phyloP scores from a whole-genome alignment of 306 rosid species.

The Rosa rugosa region DNA sequence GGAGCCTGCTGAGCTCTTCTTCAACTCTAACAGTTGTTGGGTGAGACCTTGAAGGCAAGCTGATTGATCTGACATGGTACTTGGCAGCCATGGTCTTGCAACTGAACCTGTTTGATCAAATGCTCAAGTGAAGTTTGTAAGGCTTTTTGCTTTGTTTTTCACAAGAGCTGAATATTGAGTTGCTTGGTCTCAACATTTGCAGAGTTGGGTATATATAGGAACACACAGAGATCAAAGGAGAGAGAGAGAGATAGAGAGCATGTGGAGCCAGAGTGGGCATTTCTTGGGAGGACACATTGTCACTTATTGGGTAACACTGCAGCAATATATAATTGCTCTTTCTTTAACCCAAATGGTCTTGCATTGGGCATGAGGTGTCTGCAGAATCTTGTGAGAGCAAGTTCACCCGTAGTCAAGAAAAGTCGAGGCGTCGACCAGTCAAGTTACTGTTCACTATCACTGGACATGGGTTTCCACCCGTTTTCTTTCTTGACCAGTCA shows the following conservation, averaged over 20 bases:
- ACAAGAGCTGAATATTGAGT: neutral
- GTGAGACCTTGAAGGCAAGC: constrained; percentile 71
- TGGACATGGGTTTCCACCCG: no score
- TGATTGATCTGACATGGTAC: constrained; percentile 49
- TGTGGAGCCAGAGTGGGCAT: constrained; percentile 38
- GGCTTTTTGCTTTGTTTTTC: constrained; percentile 11
- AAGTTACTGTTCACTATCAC: no score
- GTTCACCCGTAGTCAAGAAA: no score
- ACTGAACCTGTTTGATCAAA: neutral
- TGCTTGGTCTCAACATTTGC: constrained; percentile 16
- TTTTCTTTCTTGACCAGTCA: no score
- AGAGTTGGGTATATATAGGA: constrained; percentile 17
- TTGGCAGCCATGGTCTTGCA: constrained; percentile 40
- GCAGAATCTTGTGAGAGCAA: constrained; percentile 34
- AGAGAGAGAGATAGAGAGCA: constrained; percentile 25
- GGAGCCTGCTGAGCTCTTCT: constrained; percentile 47
- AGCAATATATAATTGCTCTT: constrained; percentile 24
- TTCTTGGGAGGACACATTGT: constrained; percentile 36
- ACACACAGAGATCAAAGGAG: constrained; percentile 14
- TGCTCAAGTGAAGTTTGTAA: neutral
- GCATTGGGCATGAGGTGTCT: constrained; percentile 14
- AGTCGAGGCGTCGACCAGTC: no score
- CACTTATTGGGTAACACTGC: constrained; percentile 36
- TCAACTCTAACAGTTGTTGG: constrained; percentile 48
- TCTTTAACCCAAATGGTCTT: constrained; percentile 4